Evolutionary conservation across 2,329 filamentous ascomycete genomes (phyloP).

Genomic region (Capronia americana): DNA sequence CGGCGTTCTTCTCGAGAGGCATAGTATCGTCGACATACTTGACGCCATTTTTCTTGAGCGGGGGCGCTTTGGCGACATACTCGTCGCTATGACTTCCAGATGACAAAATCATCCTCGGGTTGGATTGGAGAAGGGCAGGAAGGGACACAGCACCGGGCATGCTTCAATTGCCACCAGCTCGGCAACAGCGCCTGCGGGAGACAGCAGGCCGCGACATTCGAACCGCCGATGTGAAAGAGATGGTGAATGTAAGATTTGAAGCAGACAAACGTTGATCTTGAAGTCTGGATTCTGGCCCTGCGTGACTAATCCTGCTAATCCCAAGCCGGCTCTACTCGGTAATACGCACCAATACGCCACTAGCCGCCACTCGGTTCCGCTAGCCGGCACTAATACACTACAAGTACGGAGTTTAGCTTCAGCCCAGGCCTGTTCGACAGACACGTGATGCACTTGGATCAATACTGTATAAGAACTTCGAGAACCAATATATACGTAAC

Average conservation of each 20-base stretch:
- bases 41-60: background rate
- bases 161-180: background rate
- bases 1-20: slow-evolving; percentile 20
- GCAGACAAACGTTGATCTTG: background rate
- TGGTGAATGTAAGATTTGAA: slow-evolving; percentile 1
- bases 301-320: background rate
- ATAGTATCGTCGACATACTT: slow-evolving; percentile 15
- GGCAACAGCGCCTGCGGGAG: background rate
- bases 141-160: background rate
- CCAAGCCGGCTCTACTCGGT: background rate
- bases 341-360: background rate
- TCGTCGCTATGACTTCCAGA: background rate
- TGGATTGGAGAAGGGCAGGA: background rate
- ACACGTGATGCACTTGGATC: too few species aligned
- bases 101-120: background rate
- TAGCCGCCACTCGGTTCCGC: background rate
- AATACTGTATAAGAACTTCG: too few species aligned
- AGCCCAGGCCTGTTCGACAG: too few species aligned
- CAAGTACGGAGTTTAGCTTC: too few species aligned
- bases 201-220: background rate
- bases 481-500: background rate
- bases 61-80: background rate
- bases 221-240: background rate
- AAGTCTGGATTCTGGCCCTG: background rate
- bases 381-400: background rate